Evolutionary conservation across 257 asterid genomes (phyloP).

Genomic region (Penstemon newberryi): DNA sequence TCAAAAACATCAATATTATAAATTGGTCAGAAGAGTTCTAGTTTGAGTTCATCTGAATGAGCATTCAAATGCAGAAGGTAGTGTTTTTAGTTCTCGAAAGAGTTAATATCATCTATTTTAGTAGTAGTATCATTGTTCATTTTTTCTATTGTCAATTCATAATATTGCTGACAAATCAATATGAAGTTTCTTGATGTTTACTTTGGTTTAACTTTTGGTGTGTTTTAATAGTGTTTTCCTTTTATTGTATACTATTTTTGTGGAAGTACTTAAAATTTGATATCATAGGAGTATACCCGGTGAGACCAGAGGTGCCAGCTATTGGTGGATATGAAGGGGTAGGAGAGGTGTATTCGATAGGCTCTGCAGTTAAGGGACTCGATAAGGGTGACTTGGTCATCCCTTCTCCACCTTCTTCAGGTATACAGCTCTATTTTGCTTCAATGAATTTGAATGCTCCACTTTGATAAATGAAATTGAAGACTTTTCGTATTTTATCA

Average conservation of each 20-base stretch:
- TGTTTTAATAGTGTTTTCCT: background rate
- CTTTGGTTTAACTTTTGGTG: background rate
- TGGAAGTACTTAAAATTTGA: slow-evolving; percentile 15
- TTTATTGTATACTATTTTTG: background rate
- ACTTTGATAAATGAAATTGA: slow-evolving; percentile 1
- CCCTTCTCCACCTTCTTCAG: slow-evolving; percentile 93
- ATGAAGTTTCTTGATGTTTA: background rate
- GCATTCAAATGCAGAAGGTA: no score
- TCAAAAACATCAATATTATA: no score
- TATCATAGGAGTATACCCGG: slow-evolving; percentile 80
- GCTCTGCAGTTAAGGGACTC: slow-evolving; percentile 68
- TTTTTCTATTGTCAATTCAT: no score
- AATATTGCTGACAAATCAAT: no score
- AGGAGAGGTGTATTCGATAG: slow-evolving; percentile 83
- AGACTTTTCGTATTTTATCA: background rate
- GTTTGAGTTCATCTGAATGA: no score
- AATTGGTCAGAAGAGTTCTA: no score
- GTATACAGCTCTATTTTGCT: slow-evolving; percentile 30
- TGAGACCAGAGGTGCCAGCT: slow-evolving; percentile 90
- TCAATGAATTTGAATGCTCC: background rate
- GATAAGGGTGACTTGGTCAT: slow-evolving; percentile 88
- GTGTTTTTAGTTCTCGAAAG: no score
- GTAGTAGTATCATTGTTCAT: no score
- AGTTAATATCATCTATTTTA: no score
- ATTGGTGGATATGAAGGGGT: slow-evolving; percentile 98